Percentiles rank a stretch among this genome's conserved stretches.
phyloP scores from a whole-genome alignment of 2,329 filamentous ascomycete species.

The Aspergillus terreus region DNA sequence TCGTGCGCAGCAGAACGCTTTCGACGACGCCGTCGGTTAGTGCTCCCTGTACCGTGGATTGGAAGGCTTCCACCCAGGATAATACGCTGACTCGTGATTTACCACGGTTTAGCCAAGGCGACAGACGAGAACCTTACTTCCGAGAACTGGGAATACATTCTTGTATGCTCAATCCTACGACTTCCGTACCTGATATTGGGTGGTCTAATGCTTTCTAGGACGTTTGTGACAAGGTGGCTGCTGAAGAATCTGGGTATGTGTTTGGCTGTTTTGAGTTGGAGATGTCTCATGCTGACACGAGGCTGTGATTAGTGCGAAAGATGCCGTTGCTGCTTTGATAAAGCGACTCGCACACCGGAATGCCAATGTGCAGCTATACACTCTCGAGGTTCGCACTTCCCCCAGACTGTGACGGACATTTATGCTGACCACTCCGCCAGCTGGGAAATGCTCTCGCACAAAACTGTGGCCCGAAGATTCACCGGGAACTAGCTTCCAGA shows the following conservation, averaged over 20 bases:
- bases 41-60: conserved; percentile 9
- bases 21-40: conserved; percentile 67
- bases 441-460: conserved; percentile 87
- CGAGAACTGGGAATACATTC: conserved; percentile 71
- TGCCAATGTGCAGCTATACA: conserved; percentile 94
- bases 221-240: conserved; percentile 57
- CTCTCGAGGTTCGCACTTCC: conserved; percentile 62
- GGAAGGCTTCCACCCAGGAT: background rate
- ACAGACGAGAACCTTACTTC: conserved; percentile 97
- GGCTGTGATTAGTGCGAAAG: conserved; percentile 57
- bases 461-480: conserved; percentile 82
- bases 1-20: conserved; percentile 62
- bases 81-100: conserved; percentile 24
- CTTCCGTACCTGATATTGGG: background rate
- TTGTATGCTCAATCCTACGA: conserved; percentile 41
- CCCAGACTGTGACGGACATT: background rate
- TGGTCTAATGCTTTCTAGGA: conserved; percentile 38
- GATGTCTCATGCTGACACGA: conserved; percentile 11
- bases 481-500: conserved; percentile 83
- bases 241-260: conserved; percentile 46
- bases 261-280: background rate
- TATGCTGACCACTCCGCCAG: conserved; percentile 40
- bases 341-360: conserved; percentile 89
- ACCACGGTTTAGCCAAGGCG: conserved; percentile 60
- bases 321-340: conserved; percentile 85